Conservation (phyloP, 495 filamentous ascomycete genomes). For the Evernia prunastri region DNA sequence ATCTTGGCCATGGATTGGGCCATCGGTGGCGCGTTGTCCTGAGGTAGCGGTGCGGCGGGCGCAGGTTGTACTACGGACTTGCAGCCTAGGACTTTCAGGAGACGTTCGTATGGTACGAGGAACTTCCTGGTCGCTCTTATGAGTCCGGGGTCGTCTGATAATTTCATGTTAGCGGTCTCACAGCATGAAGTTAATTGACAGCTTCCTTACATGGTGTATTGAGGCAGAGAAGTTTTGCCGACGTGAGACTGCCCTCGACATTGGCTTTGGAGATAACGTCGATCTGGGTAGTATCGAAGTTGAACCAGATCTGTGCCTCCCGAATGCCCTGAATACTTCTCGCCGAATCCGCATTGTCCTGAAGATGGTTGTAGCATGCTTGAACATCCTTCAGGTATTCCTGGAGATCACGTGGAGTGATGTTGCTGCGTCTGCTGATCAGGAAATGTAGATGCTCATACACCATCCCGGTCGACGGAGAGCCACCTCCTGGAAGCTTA, state of each 20-base stretch:
- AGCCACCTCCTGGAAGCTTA: constrained; percentile 12
- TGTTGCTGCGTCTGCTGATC: constrained; percentile 8
- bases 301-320: constrained; percentile 25
- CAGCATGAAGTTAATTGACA: not conserved
- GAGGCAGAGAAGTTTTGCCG: constrained; percentile 24
- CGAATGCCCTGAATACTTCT: constrained; percentile 14
- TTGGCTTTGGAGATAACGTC: constrained; percentile 12
- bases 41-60: constrained; percentile 10
- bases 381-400: constrained; percentile 30
- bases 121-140: constrained; percentile 24
- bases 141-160: constrained; percentile 20
- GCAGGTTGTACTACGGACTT: constrained; percentile 25
- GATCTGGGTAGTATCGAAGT: constrained; percentile 23
- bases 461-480: constrained; percentile 22
- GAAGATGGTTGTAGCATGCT: constrained; percentile 26
- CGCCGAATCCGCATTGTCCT: constrained; percentile 14
- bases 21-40: constrained; percentile 9
- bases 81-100: constrained; percentile 27
- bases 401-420: constrained; percentile 16
- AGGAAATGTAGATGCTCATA: constrained; percentile 27
- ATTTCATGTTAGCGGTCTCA: not conserved
- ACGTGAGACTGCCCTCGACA: constrained; percentile 20
- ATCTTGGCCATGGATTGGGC: not conserved
- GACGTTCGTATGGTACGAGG: constrained; percentile 28
- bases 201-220: constrained; percentile 21